phyloP scores from a whole-genome alignment of 176 grass and related monocot genomes.

The Puya raimondii region DNA sequence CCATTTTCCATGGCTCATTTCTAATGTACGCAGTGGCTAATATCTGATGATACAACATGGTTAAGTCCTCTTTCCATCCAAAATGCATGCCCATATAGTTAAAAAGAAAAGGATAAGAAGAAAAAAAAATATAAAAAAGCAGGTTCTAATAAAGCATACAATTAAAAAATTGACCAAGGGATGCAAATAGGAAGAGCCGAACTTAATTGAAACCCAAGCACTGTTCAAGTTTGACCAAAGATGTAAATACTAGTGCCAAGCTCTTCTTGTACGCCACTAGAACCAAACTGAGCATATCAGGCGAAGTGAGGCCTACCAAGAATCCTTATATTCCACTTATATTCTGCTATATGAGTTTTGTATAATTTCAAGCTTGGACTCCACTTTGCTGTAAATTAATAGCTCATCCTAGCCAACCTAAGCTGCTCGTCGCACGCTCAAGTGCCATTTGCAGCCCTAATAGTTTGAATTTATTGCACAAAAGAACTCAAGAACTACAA shows the following conservation, averaged over 20 bases:
- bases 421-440: too few relatives aligned
- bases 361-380: background rate
- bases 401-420: too few relatives aligned
- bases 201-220: too few relatives aligned
- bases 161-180: background rate
- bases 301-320: background rate
- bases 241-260: background rate
- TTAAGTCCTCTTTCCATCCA: slow-evolving; percentile 10
- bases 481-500: too few relatives aligned
- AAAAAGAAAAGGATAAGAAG: slow-evolving; percentile 13
- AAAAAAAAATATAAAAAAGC: slow-evolving; percentile 5
- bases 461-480: too few relatives aligned
- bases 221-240: background rate
- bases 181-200: too few relatives aligned
- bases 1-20: slow-evolving; percentile 98
- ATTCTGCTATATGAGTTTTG: background rate
- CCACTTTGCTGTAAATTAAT: background rate
- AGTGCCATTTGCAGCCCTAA: too few relatives aligned
- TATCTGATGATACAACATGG: slow-evolving; percentile 47
- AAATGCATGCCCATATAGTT: slow-evolving; percentile 12
- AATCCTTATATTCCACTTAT: background rate
- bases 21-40: slow-evolving; percentile 83
- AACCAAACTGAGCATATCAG: background rate
- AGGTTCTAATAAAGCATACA: background rate
- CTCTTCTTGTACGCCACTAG: background rate